These are phyloP conservation scores for Kregervanrija pseudodelftensis DNA, from an alignment of 805 yeast species.

Conservation along the genomic window DNA sequence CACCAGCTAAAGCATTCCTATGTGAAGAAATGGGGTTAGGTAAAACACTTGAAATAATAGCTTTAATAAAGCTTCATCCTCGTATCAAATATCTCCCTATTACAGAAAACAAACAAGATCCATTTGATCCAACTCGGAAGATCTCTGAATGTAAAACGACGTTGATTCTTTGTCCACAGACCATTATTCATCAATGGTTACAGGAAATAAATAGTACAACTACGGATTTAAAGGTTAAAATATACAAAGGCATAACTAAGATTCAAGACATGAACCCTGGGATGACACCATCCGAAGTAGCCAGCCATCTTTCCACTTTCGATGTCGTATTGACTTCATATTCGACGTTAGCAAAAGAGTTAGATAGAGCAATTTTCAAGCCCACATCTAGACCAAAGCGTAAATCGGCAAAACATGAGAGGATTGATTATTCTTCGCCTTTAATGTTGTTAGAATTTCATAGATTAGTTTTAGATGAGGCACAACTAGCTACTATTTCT, in stretches of 20 bases:
- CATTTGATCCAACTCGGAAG: slow-evolving; percentile 34
- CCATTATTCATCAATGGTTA: slow-evolving; percentile 81
- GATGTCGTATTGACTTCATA: slow-evolving; percentile 84
- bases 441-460: slow-evolving; percentile 77
- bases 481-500: slow-evolving; percentile 79
- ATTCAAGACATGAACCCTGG: slow-evolving; percentile 22
- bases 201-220: slow-evolving; percentile 58
- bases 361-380: slow-evolving; percentile 71
- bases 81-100: slow-evolving; percentile 29
- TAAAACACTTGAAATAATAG: slow-evolving; percentile 78
- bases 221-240: slow-evolving; percentile 51
- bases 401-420: slow-evolving; percentile 27
- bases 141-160: slow-evolving; percentile 60
- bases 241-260: slow-evolving; percentile 52
- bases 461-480: slow-evolving; percentile 90
- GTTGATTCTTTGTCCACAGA: slow-evolving; percentile 76
- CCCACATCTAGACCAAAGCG: slow-evolving; percentile 47
- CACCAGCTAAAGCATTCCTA: slow-evolving; percentile 53
- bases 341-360: slow-evolving; percentile 59
- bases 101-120: slow-evolving; percentile 26
- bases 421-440: slow-evolving; percentile 69
- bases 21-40: slow-evolving; percentile 99
- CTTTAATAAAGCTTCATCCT: slow-evolving; percentile 56
- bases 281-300: slow-evolving; percentile 31
- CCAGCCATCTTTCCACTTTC: slow-evolving; percentile 46